Evolutionary conservation across 495 filamentous ascomycete species (phyloP).

Genomic region (Cetradonia linearis): DNA sequence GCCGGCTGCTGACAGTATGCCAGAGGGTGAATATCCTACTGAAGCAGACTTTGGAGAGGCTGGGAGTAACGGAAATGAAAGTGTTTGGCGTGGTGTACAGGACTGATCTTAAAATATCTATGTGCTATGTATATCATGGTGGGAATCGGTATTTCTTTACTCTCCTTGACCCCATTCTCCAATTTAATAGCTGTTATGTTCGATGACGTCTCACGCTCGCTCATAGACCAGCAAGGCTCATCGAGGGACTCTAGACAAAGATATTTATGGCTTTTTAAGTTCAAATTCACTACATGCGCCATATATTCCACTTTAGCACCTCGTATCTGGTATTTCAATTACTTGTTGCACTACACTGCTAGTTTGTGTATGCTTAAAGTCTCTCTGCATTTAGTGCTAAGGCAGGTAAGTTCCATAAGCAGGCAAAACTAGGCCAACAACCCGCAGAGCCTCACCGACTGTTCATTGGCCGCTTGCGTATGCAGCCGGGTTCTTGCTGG

Average conservation of each 20-base stretch:
- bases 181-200: not conserved
- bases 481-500: not conserved
- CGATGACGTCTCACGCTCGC: not conserved
- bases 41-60: constrained; percentile 6
- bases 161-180: not conserved
- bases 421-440: constrained; percentile 2
- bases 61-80: constrained; percentile 1
- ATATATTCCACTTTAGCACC: not conserved
- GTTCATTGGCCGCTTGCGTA: too few relatives aligned
- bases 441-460: not conserved
- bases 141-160: not conserved
- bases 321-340: not conserved
- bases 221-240: not conserved
- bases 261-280: not conserved
- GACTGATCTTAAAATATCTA: not conserved
- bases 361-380: too few relatives aligned
- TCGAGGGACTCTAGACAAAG: not conserved
- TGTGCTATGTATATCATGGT: not conserved
- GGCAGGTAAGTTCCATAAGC: not conserved
- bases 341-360: too few relatives aligned
- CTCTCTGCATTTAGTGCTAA: not conserved
- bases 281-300: not conserved
- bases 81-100: constrained; percentile 8
- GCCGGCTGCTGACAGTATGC: not conserved
- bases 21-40: constrained; percentile 7